Evolutionary conservation across 1,284 basidiomycete genomes (phyloP).

Genomic region (Fomitopsis schrenkii): DNA sequence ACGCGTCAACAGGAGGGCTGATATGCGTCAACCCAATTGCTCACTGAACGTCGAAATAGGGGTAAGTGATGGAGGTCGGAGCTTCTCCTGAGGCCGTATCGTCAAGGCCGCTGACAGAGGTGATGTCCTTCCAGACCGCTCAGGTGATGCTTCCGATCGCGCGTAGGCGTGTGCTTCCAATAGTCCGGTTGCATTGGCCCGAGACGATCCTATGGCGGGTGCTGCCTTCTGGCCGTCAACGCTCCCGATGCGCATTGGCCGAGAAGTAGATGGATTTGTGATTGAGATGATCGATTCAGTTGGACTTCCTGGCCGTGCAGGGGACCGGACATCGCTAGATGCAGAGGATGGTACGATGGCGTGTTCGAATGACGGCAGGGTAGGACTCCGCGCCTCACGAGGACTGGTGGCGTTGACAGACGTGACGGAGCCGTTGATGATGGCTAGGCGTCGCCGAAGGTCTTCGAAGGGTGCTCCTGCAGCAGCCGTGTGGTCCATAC

Average conservation of each 20-base stretch:
- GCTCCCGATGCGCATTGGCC: conserved; percentile 57
- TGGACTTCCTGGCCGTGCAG: conserved; percentile 63
- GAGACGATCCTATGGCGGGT: conserved; percentile 79
- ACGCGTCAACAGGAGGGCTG: background rate
- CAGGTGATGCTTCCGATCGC: conserved; percentile 57
- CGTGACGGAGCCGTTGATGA: conserved; percentile 64
- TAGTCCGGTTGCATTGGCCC: conserved; percentile 71
- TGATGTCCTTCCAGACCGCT: conserved; percentile 66
- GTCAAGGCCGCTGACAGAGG: conserved; percentile 59
- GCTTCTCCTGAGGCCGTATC: conserved; percentile 41
- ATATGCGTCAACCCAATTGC: conserved; percentile 16
- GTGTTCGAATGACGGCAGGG: conserved; percentile 28
- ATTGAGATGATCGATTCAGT: conserved; percentile 71
- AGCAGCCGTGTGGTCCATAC: conserved; percentile 35
- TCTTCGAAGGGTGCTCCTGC: conserved; percentile 67
- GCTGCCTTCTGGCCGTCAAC: conserved; percentile 77
- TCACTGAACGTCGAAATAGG: conserved; percentile 72
- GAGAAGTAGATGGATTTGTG: conserved; percentile 57
- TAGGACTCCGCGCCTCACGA: conserved; percentile 39
- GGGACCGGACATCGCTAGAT: conserved; percentile 31
- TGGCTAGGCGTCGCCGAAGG: conserved; percentile 63
- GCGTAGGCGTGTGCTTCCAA: conserved; percentile 67
- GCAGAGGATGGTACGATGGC: conserved; percentile 24
- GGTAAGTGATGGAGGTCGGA: conserved; percentile 43
- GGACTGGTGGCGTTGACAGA: conserved; percentile 47